phyloP scores from a whole-genome alignment of 495 filamentous ascomycete genomes.

The Trichoderma gamsii region DNA sequence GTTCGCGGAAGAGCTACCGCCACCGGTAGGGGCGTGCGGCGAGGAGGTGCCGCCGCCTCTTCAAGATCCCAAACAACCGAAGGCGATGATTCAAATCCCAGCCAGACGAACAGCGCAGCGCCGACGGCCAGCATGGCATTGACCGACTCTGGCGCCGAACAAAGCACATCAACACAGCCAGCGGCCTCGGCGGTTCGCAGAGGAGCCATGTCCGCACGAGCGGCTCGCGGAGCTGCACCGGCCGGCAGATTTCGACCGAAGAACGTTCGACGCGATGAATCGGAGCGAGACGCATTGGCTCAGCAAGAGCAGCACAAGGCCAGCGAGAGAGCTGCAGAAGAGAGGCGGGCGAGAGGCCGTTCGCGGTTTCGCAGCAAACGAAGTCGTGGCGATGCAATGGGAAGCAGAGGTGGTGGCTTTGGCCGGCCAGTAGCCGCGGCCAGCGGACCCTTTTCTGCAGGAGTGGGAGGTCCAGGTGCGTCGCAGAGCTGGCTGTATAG shows the following conservation, averaged over 20 bases:
- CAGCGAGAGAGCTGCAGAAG: constrained; percentile 6
- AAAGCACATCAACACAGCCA: not conserved
- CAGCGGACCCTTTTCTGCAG: constrained; percentile 11
- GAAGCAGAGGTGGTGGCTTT: not conserved
- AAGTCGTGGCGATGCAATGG: constrained; percentile 12
- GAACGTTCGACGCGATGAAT: constrained; percentile 17
- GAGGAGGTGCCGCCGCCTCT: constrained; percentile 2
- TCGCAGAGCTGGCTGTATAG: not conserved
- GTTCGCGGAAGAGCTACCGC: constrained; percentile 9
- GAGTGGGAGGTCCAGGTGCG: constrained; percentile 5
- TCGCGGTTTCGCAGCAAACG: constrained; percentile 11
- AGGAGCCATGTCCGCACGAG: not conserved
- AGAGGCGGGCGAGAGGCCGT: constrained; percentile 3
- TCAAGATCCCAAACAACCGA: not conserved
- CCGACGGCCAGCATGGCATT: not conserved
- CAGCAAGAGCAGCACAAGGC: constrained; percentile 15
- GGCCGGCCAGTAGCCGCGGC: constrained; percentile 9
- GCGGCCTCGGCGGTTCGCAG: not conserved
- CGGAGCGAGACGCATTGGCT: constrained; percentile 10
- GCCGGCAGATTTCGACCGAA: constrained; percentile 17
- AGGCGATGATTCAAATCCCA: not conserved
- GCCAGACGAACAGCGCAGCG: constrained; percentile 3
- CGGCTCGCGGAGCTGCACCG: not conserved
- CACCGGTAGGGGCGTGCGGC: not conserved
- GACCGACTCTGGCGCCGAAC: not conserved